Percentiles rank a stretch among this genome's conserved stretches.
Evolutionary conservation across 495 filamentous ascomycete genomes (phyloP).

Genomic region (Aspergillus olivimuriae): DNA sequence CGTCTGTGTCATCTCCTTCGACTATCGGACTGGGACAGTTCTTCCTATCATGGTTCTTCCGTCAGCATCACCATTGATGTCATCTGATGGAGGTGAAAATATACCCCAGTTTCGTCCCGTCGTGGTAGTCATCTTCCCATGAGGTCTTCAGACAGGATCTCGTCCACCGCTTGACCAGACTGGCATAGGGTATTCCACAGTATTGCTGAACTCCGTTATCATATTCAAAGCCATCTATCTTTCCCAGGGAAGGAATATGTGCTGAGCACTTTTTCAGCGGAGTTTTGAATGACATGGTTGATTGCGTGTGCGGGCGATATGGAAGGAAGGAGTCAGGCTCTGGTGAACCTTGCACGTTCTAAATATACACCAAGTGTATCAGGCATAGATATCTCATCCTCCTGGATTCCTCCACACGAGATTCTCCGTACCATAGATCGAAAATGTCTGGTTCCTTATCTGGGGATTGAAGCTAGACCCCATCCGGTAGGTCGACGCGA

Average conservation of each 20-base stretch:
- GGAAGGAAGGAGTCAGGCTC: too few species aligned
- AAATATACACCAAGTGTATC: too few species aligned
- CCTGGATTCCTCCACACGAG: too few species aligned
- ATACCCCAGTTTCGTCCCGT: constrained; percentile 24
- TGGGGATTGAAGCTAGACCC: constrained; percentile 4
- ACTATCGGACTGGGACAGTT: constrained; percentile 22
- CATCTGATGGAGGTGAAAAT: not conserved
- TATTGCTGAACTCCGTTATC: constrained; percentile 24
- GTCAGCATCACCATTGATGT: not conserved
- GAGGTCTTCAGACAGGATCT: constrained; percentile 19
- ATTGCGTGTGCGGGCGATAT: too few species aligned
- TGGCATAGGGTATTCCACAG: constrained; percentile 25
- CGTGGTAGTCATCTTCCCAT: constrained; percentile 17
- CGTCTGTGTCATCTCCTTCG: constrained; percentile 18
- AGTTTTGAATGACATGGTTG: constrained; percentile 20
- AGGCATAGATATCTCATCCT: too few species aligned
- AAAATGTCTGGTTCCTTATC: not conserved
- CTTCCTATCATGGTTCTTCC: constrained; percentile 5
- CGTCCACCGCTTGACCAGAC: constrained; percentile 23
- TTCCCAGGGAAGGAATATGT: constrained; percentile 14
- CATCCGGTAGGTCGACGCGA: constrained; percentile 18
- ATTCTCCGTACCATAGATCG: too few species aligned
- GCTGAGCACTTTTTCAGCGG: constrained; percentile 19
- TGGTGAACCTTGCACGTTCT: too few species aligned
- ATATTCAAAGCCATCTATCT: constrained; percentile 20